phyloP scores from a whole-genome alignment of 2,329 filamentous ascomycete genomes.

The Westerdykella aurantiaca region DNA sequence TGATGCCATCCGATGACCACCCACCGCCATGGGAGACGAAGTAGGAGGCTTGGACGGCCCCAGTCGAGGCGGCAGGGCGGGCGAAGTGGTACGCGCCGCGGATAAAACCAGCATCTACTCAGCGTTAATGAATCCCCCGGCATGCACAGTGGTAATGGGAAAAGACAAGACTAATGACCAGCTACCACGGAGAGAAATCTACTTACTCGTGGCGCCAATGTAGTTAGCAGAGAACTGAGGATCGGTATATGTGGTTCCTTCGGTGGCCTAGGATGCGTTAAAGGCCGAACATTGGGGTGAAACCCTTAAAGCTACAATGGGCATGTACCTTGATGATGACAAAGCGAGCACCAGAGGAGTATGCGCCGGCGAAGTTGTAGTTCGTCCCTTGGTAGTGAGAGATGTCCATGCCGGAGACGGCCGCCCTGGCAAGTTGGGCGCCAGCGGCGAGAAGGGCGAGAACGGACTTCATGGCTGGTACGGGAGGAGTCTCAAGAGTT shows the following conservation, averaged over 20 bases:
- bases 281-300: no score
- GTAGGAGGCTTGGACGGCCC: conserved; percentile 46
- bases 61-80: conserved; percentile 41
- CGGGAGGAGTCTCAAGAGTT: neutral
- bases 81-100: conserved; percentile 55
- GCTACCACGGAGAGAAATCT: no score
- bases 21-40: conserved; percentile 51
- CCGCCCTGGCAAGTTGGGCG: conserved; percentile 7
- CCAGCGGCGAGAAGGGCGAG: conserved; percentile 2
- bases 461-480: conserved; percentile 3
- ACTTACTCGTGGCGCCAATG: conserved; percentile 40
- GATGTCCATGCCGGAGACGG: conserved; percentile 26
- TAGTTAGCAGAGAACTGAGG: conserved; percentile 46
- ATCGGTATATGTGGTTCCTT: conserved; percentile 44
- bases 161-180: no score
- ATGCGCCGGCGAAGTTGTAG: conserved; percentile 25
- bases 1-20: conserved; percentile 50
- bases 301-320: no score
- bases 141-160: no score
- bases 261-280: conserved; percentile 37
- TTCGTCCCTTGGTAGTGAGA: conserved; percentile 30
- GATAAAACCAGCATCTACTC: conserved; percentile 43
- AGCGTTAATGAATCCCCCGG: no score
- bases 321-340: conserved; percentile 26
- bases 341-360: conserved; percentile 28